A percentile compares a stretch with the other conserved stretches of the same genome.
Evolutionary conservation across 2,329 filamentous ascomycete species (phyloP).

Genomic region (Talaromyces pinophilus): DNA sequence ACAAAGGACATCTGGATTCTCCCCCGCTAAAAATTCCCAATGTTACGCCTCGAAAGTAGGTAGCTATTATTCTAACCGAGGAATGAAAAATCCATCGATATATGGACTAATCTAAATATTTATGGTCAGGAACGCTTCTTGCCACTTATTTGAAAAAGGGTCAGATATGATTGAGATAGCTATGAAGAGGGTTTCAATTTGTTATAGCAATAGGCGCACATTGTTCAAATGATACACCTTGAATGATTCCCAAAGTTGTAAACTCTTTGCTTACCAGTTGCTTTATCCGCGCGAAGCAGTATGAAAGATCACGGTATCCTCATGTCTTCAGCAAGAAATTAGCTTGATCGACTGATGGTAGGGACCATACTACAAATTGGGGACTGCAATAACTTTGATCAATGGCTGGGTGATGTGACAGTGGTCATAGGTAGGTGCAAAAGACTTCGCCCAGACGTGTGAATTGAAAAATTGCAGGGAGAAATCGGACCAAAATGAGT

Average conservation of each 20-base stretch:
- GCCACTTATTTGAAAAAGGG: background rate
- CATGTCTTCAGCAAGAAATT: background rate
- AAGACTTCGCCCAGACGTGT: background rate
- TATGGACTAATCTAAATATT: background rate
- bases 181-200: background rate
- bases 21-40: too few species aligned
- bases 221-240: background rate
- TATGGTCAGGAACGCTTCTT: background rate
- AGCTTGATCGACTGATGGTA: background rate
- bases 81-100: background rate
- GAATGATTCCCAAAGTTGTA: background rate
- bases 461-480: background rate
- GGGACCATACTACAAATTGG: background rate
- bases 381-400: background rate
- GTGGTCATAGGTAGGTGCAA: background rate
- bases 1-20: too few species aligned
- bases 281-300: background rate
- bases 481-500: background rate
- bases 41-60: too few species aligned
- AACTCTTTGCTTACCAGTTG: background rate
- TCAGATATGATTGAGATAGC: background rate
- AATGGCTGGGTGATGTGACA: background rate
- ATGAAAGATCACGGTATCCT: background rate
- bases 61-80: background rate
- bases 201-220: background rate